A percentile compares a stretch with the other conserved stretches of the same genome.
Evolutionary conservation across 176 grass and related monocot genomes (phyloP).

Genomic region (Areca catechu): DNA sequence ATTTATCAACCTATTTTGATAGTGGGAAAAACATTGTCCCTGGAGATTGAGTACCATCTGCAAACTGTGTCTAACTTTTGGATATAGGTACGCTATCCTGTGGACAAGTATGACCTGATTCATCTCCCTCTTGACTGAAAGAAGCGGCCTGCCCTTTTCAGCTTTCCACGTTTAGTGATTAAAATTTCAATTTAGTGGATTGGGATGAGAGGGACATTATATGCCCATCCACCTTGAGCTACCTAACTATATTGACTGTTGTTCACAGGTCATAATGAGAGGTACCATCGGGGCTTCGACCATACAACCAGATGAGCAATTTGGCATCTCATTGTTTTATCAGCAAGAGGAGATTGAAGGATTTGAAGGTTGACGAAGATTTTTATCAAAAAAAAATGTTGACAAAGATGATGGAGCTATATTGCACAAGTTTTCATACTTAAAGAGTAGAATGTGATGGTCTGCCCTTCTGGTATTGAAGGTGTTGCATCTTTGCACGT

Average conservation of each 20-base stretch:
- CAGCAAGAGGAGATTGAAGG: conserved; percentile 14
- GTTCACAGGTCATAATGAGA: neutral
- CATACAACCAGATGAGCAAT: conserved; percentile 18
- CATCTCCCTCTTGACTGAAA: no score
- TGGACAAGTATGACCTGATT: no score
- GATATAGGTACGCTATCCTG: no score
- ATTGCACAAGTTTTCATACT: no score
- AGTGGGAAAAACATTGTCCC: no score
- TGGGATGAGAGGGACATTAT: conserved; percentile 24
- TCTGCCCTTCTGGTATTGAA: no score
- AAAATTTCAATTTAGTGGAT: conserved; percentile 7
- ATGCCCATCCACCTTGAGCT: conserved; percentile 15
- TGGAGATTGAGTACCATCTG: no score
- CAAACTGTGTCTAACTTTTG: no score
- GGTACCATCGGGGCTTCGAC: no score
- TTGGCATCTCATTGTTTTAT: conserved; percentile 13
- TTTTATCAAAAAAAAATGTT: conserved; percentile 8
- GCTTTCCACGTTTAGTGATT: conserved; percentile 6
- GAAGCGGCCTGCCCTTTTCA: neutral
- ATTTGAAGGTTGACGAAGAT: conserved; percentile 28
- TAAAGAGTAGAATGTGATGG: no score
- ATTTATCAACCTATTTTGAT: no score
- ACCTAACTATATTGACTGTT: conserved; percentile 42
- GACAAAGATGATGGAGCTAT: conserved; percentile 2
- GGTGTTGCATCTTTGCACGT: no score